These are phyloP conservation scores for Metarhizium guizhouense DNA, from an alignment of 2,329 filamentous ascomycete species.

Conservation along the genomic window DNA sequence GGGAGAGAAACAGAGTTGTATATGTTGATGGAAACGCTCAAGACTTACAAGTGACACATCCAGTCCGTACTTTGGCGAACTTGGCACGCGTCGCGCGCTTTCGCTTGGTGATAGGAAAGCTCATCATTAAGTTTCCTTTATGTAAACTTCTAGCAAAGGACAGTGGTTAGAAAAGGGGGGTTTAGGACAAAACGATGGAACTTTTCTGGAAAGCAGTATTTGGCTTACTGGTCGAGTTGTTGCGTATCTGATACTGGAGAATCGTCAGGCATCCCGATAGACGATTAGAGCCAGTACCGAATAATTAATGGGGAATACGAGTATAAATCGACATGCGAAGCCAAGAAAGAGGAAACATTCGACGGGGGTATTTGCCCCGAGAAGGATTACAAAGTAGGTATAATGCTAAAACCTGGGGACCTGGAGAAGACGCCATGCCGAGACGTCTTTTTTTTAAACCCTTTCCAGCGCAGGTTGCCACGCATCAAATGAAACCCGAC, in stretches of 20 bases:
- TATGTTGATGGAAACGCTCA: not conserved
- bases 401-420: not conserved
- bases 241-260: slow-evolving; percentile 1
- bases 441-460: slow-evolving; percentile 1
- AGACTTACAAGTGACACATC: slow-evolving; percentile 23
- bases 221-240: slow-evolving; percentile 1
- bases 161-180: not conserved
- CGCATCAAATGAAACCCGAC: slow-evolving; percentile 1
- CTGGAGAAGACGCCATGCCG: slow-evolving; percentile 1
- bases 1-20: not conserved
- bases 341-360: not conserved
- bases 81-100: slow-evolving; percentile 16
- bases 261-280: not conserved
- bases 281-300: not conserved
- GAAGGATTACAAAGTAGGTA: not conserved
- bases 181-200: no score
- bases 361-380: not conserved
- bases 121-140: slow-evolving; percentile 8
- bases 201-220: no score
- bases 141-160: not conserved
- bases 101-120: slow-evolving; percentile 7
- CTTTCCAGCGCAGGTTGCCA: not conserved
- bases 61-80: slow-evolving; percentile 21
- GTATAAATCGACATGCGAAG: not conserved
- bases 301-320: not conserved